Conservation (phyloP, 1,139 yeast genomes). For the Nakaseomyces kungkrabaensis region DNA sequence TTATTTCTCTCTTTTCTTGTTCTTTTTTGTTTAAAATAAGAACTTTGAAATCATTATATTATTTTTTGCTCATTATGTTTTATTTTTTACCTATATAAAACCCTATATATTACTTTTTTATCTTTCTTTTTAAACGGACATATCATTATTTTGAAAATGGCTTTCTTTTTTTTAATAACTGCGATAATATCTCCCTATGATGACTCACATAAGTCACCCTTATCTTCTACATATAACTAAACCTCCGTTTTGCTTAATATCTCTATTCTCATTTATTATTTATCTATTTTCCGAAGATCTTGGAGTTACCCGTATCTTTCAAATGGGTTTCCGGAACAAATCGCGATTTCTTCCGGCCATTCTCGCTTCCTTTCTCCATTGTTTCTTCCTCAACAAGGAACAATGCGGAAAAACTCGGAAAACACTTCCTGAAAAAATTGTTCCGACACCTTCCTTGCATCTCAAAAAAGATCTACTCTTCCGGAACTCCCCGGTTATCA, state of each 20-base stretch:
- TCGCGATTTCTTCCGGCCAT: conserved; percentile 1
- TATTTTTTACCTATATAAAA: not conserved
- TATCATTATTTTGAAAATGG: too few relatives aligned
- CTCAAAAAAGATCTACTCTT: not conserved
- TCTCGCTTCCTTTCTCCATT: not conserved
- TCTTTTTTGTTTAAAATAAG: not conserved
- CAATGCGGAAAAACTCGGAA: not conserved
- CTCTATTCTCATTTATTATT: too few relatives aligned
- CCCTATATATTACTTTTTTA: not conserved
- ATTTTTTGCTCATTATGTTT: not conserved
- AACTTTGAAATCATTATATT: too few relatives aligned
- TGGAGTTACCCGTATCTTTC: not conserved
- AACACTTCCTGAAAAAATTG: not conserved
- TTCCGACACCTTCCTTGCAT: not conserved
- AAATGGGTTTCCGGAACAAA: conserved; percentile 1
- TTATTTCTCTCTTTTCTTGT: not conserved
- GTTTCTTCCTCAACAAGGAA: not conserved
- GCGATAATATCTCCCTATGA: too few relatives aligned
- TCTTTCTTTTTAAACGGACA: too few relatives aligned
- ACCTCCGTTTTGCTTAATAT: too few relatives aligned
- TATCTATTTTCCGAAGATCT: too few relatives aligned
- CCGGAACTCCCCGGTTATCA: not conserved
- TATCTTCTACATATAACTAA: too few relatives aligned
- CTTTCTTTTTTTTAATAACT: not conserved
- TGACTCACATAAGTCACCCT: too few relatives aligned